A percentile compares a stretch with the other conserved stretches of the same genome.
These are phyloP conservation scores for Fusarium decemcellulare DNA, from an alignment of 2,329 filamentous ascomycete species.

Conservation along the genomic window DNA sequence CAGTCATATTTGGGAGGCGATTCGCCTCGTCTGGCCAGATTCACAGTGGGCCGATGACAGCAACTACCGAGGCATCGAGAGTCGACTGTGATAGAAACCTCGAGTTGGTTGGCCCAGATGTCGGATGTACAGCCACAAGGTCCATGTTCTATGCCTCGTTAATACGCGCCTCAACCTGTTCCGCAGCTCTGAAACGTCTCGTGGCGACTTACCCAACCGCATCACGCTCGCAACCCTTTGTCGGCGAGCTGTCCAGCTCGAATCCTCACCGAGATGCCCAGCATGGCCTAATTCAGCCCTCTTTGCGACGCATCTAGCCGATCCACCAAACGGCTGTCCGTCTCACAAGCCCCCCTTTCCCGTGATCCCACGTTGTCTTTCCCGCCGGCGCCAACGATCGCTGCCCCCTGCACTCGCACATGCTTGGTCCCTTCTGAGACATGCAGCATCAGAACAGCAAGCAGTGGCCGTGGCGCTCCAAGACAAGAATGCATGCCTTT, in stretches of 20 bases:
- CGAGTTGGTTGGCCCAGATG: background rate
- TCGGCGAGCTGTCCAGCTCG: background rate
- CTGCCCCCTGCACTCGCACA: conserved; percentile 24
- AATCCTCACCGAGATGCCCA: conserved; percentile 24
- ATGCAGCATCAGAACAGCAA: conserved; percentile 12
- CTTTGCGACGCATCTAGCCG: conserved; percentile 48
- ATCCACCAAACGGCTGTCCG: conserved; percentile 35
- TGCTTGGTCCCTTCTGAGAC: conserved; percentile 34
- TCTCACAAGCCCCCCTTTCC: conserved; percentile 35
- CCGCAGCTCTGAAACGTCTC: conserved; percentile 41
- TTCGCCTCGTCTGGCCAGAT: conserved; percentile 93
- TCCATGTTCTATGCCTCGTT: conserved; percentile 30
- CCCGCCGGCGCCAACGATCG: conserved; percentile 16
- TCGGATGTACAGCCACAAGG: conserved; percentile 10
- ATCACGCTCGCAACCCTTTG: conserved; percentile 5
- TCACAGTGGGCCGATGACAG: conserved; percentile 85
- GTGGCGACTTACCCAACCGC: conserved; percentile 24
- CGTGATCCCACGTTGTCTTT: conserved; percentile 44
- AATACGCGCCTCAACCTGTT: conserved; percentile 22
- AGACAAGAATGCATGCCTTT: conserved; percentile 25
- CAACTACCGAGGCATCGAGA: conserved; percentile 79
- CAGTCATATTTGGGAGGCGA: conserved; percentile 94
- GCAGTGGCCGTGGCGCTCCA: conserved; percentile 13
- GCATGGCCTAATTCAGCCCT: conserved; percentile 45
- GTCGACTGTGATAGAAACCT: conserved; percentile 73